Evolutionary conservation across 352 stramenopile species (phyloP).

Genomic region (Phytophthora tubulina): DNA sequence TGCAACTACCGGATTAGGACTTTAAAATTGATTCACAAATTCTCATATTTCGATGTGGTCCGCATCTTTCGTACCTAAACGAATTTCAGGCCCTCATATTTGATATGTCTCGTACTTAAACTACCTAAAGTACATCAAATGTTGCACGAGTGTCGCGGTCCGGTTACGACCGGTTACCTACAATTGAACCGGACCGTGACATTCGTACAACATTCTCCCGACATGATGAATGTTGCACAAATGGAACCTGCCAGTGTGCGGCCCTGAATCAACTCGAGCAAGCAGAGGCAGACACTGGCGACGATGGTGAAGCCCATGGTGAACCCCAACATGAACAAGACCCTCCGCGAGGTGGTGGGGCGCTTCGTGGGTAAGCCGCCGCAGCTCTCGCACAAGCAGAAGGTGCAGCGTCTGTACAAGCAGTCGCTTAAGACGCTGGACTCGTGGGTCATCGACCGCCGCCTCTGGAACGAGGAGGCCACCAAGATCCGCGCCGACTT

Average conservation of each 20-base stretch:
- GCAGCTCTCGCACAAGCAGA: conserved; percentile 90
- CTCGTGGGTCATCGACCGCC: conserved; percentile 96
- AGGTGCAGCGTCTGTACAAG: conserved; percentile 94
- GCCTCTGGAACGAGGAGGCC: conserved; percentile 96
- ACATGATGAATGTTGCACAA: conserved; percentile 28
- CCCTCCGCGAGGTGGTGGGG: conserved; percentile 82
- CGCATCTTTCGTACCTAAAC: too few relatives aligned
- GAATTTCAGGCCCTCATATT: too few relatives aligned
- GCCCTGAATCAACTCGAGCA: conserved; percentile 19
- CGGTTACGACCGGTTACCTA: conserved; percentile 5
- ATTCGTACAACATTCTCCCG: conserved; percentile 7
- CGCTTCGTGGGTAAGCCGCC: conserved; percentile 64
- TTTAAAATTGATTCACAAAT: too few relatives aligned
- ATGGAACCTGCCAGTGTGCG: conserved; percentile 16
- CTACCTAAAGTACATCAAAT: too few relatives aligned
- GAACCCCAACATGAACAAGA: conserved; percentile 90
- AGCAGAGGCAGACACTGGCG: conserved; percentile 5
- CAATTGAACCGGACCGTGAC: conserved; percentile 2
- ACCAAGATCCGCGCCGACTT: conserved; percentile 95
- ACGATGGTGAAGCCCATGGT: conserved; percentile 74
- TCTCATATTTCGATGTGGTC: too few relatives aligned
- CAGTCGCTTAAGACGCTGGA: conserved; percentile 94
- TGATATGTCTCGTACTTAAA: too few relatives aligned
- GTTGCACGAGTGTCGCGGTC: background rate
- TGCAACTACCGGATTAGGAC: background rate